Base-by-base conservation (phyloP, 1,284 basidiomycete genomes). In the Leccinum griseonigrum region DNA sequence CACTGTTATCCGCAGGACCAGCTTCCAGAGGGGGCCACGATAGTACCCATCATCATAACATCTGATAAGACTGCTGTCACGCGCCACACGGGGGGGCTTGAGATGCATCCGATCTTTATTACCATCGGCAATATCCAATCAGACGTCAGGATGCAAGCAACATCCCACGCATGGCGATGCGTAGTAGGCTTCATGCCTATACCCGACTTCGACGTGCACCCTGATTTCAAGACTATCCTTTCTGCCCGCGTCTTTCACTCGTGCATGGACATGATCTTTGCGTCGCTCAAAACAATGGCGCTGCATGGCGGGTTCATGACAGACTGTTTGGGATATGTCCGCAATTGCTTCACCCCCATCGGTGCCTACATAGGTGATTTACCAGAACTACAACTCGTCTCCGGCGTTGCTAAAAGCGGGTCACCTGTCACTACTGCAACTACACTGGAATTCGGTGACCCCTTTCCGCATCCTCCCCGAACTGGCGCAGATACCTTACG, bases 21-120 rank as follows among this genome's bases (percentile, higher is more conserved):
- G 5, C 59, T 65, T 6, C 63, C 56, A n/a, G 18, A 3, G 0
- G 63, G 64, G 0, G 28, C 60, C 0, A 58, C 26, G 0, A 60
- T 65, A 4, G 29, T 65, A 1, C 63, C 60, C 0, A 58, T 65
- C 3, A 43, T 66, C 9, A 9, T 22, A 8, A 56, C 58, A 1
- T 66, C 58, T 0, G 54, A 62, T 26, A 66, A 66, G 22, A 65
- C 51, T 0, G 56, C 58, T 1, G 54, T 66, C 3, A 61, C 59
- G 1, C 46, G 43, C 0, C 10, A 65, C 28, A 52, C 64, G 64
- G 64, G 1, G 13, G 22, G 1, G 22, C 11, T 60, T 0, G 54
- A 65, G 38, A 65, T 65, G 59, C 64, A 65, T 8, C 64, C 32
- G 0, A 3, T 56, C 0, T 64, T 65, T 28, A 3, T 65, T 1